Evolutionary conservation across 345 rosid species (phyloP), one percentile per base, ranked within the genome.

Genomic region (Gossypium anomalum): DNA sequence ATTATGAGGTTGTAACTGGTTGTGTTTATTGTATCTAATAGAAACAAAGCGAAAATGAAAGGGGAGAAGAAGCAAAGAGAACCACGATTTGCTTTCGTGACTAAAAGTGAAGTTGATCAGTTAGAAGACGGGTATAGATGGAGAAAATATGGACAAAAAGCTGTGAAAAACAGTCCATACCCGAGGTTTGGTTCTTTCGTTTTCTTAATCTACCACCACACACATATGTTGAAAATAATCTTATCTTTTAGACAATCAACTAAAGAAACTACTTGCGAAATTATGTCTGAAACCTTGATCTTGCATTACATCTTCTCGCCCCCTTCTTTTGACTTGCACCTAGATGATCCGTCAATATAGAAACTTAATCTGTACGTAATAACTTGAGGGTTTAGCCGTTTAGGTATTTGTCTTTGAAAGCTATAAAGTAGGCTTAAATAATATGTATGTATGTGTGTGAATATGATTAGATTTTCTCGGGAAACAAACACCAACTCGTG

Each of bases 61-160:
- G 88, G 63, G 59, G 94, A 83, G 67, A 91, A 88, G 72, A 86
- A 78, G 77, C 81, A 87, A 76, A 87, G 78, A 76, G 93, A 88
- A 70, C 92, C 97, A 17, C 85, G 94, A 77, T 82, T 87, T 82
- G 92, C 97, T 23, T 92, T 92, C 84, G 83, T 92, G 94, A 92
- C 97, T 45, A 89, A 85, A 84, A 92, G 93, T 45, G 97, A 92
- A 67, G 86, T 88, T 68, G 97, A 92, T 86, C 85, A 89, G 84
- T 92, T 92, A 55, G 97, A 92, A 85, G 97, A 92, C 79, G 97
- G 94, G 17, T 92, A 89, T 59, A 80, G 97, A 75, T 92, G 97
- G 97, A 89, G 97, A 84, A 92, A 92, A 83, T 92, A 92, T 73
- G 97, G 97, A 72, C 97, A 92, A 78, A 92, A 92, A 48, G 97